phyloP scores from a whole-genome alignment of 805 yeast species.

The Sugiyamaella smithiae region DNA sequence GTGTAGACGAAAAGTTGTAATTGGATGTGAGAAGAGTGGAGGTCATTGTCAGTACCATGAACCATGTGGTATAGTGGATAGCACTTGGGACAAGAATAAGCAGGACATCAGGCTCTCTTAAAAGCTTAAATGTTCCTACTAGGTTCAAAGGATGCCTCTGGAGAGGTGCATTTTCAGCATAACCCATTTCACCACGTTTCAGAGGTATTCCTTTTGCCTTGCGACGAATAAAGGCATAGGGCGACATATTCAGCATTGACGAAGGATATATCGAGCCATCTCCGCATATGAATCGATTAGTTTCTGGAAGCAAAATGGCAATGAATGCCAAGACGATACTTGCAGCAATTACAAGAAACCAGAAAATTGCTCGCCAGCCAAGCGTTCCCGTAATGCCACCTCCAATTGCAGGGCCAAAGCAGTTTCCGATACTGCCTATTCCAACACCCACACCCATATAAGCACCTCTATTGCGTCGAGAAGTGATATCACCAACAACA shows the following conservation, averaged over 20 bases:
- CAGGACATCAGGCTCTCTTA: conserved; percentile 36
- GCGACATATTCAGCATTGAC: conserved; percentile 24
- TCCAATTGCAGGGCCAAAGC: conserved; percentile 74
- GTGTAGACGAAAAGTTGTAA: conserved; percentile 52
- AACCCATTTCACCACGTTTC: conserved; percentile 19
- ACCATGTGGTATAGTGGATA: conserved; percentile 66
- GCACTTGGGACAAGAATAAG: conserved; percentile 56
- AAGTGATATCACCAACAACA: conserved; percentile 69
- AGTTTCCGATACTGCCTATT: conserved; percentile 65
- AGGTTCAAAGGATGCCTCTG: conserved; percentile 11
- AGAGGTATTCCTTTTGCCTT: conserved; percentile 26
- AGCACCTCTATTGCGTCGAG: conserved; percentile 64
- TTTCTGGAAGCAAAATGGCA: conserved; percentile 64
- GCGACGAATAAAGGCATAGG: conserved; percentile 25
- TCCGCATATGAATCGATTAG: conserved; percentile 68
- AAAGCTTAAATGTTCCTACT: conserved; percentile 9
- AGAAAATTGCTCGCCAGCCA: conserved; percentile 64
- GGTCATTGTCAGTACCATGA: conserved; percentile 58
- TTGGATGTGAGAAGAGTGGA: conserved; percentile 45
- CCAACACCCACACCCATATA: conserved; percentile 66
- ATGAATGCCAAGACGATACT: conserved; percentile 41
- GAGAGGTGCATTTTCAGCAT: conserved; percentile 8
- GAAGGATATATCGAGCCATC: conserved; percentile 64
- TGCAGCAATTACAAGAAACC: conserved; percentile 68
- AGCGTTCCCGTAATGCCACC: conserved; percentile 45